Percentiles rank a stretch among this genome's conserved stretches.
Evolutionary conservation across 2,329 filamentous ascomycete genomes (phyloP).

Genomic region (Macrophomina tecta): DNA sequence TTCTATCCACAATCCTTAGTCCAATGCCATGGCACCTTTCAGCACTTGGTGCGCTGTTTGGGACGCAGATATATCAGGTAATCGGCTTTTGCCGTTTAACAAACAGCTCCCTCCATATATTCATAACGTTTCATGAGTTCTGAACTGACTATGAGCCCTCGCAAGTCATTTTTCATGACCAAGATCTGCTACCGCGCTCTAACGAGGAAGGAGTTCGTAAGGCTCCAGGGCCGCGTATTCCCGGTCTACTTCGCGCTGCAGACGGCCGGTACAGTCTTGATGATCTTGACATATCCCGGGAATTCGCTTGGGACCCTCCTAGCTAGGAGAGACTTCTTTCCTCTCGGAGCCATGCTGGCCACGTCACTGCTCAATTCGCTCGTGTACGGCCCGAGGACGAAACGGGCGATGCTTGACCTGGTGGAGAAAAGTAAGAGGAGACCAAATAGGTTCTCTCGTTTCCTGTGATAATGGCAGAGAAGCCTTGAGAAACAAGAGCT

Average conservation of each 20-base stretch:
- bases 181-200: slow-evolving; percentile 67
- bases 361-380: not conserved
- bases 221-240: slow-evolving; percentile 82
- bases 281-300: not conserved
- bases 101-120: not conserved
- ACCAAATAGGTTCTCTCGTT: too few species aligned
- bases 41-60: not conserved
- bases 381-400: not conserved
- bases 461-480: too few species aligned
- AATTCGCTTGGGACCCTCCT: not conserved
- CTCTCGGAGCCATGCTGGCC: not conserved
- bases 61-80: slow-evolving; percentile 2
- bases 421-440: not conserved
- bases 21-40: not conserved
- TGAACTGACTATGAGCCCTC: slow-evolving; percentile 44
- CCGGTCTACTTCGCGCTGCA: slow-evolving; percentile 89
- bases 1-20: not conserved
- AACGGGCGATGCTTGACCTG: not conserved
- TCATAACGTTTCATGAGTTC: not conserved
- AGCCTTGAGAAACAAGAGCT: too few species aligned
- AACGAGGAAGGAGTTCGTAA: slow-evolving; percentile 78
- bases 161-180: slow-evolving; percentile 66
- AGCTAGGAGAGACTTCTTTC: not conserved
- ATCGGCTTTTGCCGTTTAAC: not conserved
- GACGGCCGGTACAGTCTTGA: slow-evolving; percentile 52